Evolutionary conservation across 2,329 filamentous ascomycete genomes (phyloP).

Genomic region (Lomentospora prolificans): DNA sequence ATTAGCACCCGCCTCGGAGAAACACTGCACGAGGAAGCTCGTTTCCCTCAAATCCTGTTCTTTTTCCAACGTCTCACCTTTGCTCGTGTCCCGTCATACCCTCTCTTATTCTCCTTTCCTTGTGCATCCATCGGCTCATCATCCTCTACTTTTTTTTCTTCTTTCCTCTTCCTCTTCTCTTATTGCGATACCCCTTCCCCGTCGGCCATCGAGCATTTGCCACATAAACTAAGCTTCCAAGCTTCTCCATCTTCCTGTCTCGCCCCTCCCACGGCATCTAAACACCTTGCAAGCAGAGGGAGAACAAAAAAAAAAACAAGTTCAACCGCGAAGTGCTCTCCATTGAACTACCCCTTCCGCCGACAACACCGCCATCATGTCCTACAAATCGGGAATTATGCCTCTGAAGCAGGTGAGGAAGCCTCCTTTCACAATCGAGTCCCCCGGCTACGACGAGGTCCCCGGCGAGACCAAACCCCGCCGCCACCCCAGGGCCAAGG

Average conservation of each 20-base stretch:
- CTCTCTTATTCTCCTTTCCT: background rate
- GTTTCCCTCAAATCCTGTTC: background rate
- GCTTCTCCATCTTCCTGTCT: background rate
- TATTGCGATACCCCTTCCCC: background rate
- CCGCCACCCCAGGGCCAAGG: constrained; percentile 60
- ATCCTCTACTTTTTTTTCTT: constrained; percentile 4
- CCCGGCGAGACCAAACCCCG: constrained; percentile 79
- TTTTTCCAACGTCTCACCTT: background rate
- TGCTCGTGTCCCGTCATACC: background rate
- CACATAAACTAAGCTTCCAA: background rate
- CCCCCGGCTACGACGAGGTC: constrained; percentile 55
- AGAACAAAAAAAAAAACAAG: no score
- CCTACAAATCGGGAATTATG: constrained; percentile 33
- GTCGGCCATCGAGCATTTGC: no score
- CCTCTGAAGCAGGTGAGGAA: constrained; percentile 53
- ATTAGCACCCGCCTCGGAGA: background rate
- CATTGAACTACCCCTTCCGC: background rate
- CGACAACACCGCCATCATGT: constrained; percentile 16
- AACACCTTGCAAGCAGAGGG: no score
- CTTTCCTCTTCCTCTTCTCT: background rate
- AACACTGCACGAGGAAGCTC: background rate
- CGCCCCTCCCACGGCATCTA: background rate
- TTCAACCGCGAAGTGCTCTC: no score
- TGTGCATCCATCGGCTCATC: constrained; percentile 2
- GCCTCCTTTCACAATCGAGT: constrained; percentile 67